A percentile compares a stretch with the other conserved stretches of the same genome.
phyloP scores from a whole-genome alignment of 2,329 filamentous ascomycete genomes.

The Penicillium expansum region DNA sequence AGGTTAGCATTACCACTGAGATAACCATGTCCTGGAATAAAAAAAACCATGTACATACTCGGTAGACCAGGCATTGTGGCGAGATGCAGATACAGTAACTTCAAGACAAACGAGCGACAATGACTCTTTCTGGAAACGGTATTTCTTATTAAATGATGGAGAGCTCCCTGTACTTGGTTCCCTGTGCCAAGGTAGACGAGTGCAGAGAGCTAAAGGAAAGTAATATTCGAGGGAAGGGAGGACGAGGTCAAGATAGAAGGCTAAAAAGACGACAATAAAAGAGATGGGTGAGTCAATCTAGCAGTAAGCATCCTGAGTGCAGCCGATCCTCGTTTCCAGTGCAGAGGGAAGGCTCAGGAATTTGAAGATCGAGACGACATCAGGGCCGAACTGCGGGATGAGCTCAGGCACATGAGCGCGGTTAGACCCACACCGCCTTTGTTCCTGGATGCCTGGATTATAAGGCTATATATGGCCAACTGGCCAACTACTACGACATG shows the following conservation, averaged over 20 bases:
- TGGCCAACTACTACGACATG: not conserved
- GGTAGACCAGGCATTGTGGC: conserved; percentile 46
- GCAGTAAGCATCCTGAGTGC: conserved; percentile 3
- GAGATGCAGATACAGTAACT: not conserved
- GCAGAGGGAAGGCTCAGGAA: not conserved
- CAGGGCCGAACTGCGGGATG: conserved; percentile 6
- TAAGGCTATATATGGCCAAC: not conserved
- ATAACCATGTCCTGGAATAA: not conserved
- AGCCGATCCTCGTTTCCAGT: conserved; percentile 1
- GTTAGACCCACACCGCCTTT: conserved; percentile 7
- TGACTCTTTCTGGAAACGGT: not conserved
- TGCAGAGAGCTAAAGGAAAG: conserved; percentile 1
- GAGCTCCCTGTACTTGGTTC: not conserved
- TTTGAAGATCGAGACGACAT: conserved; percentile 1
- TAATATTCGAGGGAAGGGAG: not conserved
- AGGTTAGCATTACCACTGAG: conserved; percentile 7
- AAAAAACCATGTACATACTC: conserved; percentile 31
- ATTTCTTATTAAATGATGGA: not conserved
- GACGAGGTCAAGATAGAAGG: not conserved
- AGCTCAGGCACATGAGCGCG: not conserved
- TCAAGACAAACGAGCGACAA: not conserved
- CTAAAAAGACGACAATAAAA: not conserved
- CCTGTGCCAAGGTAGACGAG: not conserved
- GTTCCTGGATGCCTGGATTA: not conserved
- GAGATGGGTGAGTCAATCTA: not conserved